Percentiles rank a stretch among this genome's conserved stretches.
Conservation (phyloP, 108 stramenopile genomes). For the Cyclotella kingstonii region DNA sequence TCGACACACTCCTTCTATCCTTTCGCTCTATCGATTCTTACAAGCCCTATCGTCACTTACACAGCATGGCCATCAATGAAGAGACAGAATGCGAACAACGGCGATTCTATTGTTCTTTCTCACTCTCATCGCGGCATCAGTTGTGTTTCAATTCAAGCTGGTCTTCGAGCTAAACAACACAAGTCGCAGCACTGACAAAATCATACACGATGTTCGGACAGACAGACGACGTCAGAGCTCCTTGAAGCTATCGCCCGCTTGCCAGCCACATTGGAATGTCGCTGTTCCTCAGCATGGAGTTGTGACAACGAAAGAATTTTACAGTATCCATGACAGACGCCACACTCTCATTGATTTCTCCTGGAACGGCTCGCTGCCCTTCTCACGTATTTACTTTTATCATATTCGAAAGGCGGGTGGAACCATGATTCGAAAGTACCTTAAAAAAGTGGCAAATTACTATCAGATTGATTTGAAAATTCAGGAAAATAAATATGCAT, state of each 20-base stretch:
- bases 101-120: not conserved
- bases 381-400: conserved; percentile 36
- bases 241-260: conserved; percentile 10
- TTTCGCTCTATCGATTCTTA: too few relatives aligned
- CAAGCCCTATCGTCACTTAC: too few relatives aligned
- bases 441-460: conserved; percentile 19
- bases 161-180: not conserved
- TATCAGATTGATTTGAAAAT: conserved; percentile 17
- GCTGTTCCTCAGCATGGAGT: not conserved
- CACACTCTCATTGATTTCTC: not conserved
- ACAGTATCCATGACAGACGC: not conserved
- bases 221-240: not conserved
- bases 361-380: conserved; percentile 1
- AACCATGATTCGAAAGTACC: conserved; percentile 42
- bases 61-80: conserved; percentile 2
- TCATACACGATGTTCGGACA: not conserved
- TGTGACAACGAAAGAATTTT: not conserved
- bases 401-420: conserved; percentile 45
- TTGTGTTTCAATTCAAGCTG: not conserved
- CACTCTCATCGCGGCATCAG: not conserved
- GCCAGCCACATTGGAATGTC: conserved; percentile 22
- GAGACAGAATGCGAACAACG: not conserved
- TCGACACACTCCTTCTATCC: too few relatives aligned
- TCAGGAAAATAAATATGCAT: conserved; percentile 25
- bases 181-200: not conserved